phyloP scores from a whole-genome alignment of 768 basidiomycete species.

The Leccinum subtestaceum region DNA sequence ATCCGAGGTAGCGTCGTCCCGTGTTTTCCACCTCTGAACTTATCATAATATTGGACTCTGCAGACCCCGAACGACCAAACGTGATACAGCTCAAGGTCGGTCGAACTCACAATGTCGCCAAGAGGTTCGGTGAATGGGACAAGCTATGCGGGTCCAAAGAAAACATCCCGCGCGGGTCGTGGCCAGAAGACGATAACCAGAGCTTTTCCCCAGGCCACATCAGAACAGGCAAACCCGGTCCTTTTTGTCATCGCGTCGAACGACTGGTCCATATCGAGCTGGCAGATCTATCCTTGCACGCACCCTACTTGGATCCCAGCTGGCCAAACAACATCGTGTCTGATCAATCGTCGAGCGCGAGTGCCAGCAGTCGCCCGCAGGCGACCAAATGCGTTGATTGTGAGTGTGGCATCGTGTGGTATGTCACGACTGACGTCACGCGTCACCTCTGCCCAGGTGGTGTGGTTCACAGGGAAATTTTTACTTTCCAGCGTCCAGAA shows the following conservation, averaged over 20 bases:
- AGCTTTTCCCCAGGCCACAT: conserved; percentile 68
- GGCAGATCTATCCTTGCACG: conserved; percentile 58
- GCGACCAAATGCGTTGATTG: conserved; percentile 42
- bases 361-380: conserved; percentile 14
- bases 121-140: conserved; percentile 75
- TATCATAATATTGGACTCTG: conserved; percentile 6
- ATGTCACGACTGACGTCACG: conserved; percentile 10
- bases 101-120: conserved; percentile 67
- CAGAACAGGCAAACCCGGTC: conserved; percentile 55
- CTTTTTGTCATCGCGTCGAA: conserved; percentile 74
- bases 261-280: conserved; percentile 80
- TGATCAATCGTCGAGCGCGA: conserved; percentile 7
- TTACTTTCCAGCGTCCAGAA: conserved; percentile 59
- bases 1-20: conserved; percentile 53
- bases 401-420: conserved; percentile 26
- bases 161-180: conserved; percentile 71
- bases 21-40: background rate
- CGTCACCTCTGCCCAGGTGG: conserved; percentile 41
- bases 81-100: conserved; percentile 75
- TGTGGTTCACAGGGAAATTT: conserved; percentile 71
- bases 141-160: conserved; percentile 80
- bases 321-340: conserved; percentile 40
- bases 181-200: conserved; percentile 51
- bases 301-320: conserved; percentile 55
- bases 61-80: conserved; percentile 35